Conservation (phyloP, 495 filamentous ascomycete genomes). For the Aspergillus indologenus region DNA sequence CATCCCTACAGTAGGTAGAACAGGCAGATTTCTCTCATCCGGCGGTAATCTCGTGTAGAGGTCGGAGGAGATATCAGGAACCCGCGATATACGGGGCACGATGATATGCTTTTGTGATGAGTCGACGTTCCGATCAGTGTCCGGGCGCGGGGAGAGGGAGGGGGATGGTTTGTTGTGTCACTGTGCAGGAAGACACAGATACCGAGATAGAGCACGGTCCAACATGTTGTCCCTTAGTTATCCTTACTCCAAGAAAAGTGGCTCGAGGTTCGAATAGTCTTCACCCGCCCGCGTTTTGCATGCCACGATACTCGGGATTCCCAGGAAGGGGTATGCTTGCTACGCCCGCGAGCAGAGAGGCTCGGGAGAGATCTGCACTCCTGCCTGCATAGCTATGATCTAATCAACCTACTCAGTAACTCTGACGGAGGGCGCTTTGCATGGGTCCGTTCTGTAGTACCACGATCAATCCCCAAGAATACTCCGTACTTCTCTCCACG, state of each 20-base stretch:
- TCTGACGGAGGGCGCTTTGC: no score
- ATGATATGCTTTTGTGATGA: not conserved
- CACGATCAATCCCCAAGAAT: no score
- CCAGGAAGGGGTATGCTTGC: conserved; percentile 1
- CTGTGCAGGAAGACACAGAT: not conserved
- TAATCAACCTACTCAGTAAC: not conserved
- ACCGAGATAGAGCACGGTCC: not conserved
- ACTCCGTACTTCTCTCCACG: no score
- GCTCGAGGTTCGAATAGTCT: conserved; percentile 1
- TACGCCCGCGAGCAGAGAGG: conserved; percentile 11
- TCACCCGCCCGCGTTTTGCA: not conserved
- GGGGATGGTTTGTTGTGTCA: not conserved
- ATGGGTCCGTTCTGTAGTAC: no score
- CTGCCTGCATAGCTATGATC: conserved; percentile 18
- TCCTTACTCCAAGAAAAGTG: not conserved
- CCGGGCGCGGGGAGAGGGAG: no score
- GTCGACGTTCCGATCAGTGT: not conserved
- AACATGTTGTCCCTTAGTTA: not conserved
- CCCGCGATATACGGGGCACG: not conserved
- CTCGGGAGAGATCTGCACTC: conserved; percentile 21
- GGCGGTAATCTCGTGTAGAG: conserved; percentile 3
- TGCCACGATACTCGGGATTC: conserved; percentile 2
- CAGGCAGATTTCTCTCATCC: no score
- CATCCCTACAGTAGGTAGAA: not conserved
- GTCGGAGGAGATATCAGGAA: not conserved